phyloP scores from a whole-genome alignment of 83 land plant species.

The Thuja plicata region DNA sequence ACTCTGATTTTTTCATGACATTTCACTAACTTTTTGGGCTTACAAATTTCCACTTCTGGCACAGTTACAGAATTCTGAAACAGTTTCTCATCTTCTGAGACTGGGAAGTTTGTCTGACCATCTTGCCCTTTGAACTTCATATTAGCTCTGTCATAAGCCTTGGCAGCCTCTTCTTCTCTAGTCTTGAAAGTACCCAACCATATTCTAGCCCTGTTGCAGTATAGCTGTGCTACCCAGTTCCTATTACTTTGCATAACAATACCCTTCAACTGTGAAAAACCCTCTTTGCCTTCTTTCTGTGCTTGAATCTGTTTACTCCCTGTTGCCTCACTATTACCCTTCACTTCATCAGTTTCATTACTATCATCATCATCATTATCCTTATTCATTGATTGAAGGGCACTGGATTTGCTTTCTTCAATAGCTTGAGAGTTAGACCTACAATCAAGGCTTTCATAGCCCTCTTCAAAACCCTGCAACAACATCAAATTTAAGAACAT shows the following conservation, averaged over 20 bases:
- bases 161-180: conserved; percentile 4
- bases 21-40: too few species aligned
- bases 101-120: neutral
- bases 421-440: neutral
- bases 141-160: neutral
- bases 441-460: neutral
- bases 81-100: neutral
- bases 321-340: too few species aligned
- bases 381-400: neutral
- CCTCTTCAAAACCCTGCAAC: neutral
- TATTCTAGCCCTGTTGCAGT: neutral
- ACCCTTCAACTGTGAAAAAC: conserved; percentile 8
- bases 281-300: too few species aligned
- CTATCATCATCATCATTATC: neutral
- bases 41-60: too few species aligned
- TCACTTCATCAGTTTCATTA: too few species aligned
- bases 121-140: neutral
- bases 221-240: conserved; percentile 14
- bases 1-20: too few species aligned
- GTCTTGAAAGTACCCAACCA: conserved; percentile 15
- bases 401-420: neutral
- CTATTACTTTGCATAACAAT: conserved; percentile 2
- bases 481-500: too few species aligned
- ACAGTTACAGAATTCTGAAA: neutral
- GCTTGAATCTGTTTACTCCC: too few species aligned